Evolutionary conservation across 441 rosid species (phyloP).

Genomic region (Aleurites moluccanus): DNA sequence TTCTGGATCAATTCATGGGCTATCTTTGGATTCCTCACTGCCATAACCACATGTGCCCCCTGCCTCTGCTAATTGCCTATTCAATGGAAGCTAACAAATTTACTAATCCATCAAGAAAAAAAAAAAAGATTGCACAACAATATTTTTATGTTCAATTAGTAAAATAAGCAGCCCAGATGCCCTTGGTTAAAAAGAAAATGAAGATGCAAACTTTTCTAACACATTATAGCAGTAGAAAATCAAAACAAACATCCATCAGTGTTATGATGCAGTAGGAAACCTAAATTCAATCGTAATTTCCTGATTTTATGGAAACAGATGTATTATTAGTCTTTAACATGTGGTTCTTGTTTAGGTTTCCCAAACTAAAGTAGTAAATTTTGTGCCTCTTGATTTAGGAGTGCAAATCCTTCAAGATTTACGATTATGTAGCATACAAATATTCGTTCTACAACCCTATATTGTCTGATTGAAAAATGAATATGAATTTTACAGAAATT

Average conservation of each 20-base stretch:
- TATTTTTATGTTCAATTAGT: background rate
- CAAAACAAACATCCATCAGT: background rate
- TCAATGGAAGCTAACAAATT: background rate
- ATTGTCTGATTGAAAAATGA: background rate
- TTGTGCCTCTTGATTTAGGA: background rate
- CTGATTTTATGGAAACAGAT: background rate
- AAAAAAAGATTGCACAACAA: background rate
- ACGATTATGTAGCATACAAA: background rate
- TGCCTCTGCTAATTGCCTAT: conserved; percentile 90
- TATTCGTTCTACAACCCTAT: background rate
- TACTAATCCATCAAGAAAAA: conserved; percentile 1
- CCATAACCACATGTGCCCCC: conserved; percentile 99
- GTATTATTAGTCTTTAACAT: background rate
- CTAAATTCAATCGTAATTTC: background rate
- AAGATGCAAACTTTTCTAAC: background rate
- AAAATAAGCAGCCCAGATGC: background rate
- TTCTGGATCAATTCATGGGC: conserved; percentile 72
- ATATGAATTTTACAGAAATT: background rate
- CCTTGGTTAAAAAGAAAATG: background rate
- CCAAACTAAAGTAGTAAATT: background rate
- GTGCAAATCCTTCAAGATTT: background rate
- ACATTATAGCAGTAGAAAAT: background rate
- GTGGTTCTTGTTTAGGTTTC: background rate
- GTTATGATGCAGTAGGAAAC: background rate
- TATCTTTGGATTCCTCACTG: conserved; percentile 78